A percentile compares a stretch with the other conserved stretches of the same genome.
Conservation (phyloP, 495 filamentous ascomycete genomes). For the Pyronema domesticum region DNA sequence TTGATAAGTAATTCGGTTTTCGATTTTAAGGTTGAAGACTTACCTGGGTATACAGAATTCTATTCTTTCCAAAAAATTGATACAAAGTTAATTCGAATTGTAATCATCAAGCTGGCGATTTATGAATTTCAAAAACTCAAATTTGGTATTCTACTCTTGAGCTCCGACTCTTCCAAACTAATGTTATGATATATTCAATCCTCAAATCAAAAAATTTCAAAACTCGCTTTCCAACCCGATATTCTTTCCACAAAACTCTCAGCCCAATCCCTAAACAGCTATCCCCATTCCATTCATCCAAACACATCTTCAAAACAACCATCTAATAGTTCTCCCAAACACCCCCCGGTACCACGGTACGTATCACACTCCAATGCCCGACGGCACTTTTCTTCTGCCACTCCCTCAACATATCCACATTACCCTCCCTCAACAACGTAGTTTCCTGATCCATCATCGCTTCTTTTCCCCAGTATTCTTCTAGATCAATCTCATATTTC, state of each 20-base stretch:
- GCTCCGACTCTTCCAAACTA: no score
- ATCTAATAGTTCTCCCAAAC: slow-evolving; percentile 79
- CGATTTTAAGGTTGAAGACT: no score
- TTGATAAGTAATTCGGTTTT: no score
- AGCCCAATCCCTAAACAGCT: background rate
- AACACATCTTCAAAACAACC: background rate
- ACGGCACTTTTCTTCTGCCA: slow-evolving; percentile 58
- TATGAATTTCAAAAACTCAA: no score
- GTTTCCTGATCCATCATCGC: slow-evolving; percentile 19
- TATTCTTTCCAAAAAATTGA: no score
- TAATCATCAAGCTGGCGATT: no score
- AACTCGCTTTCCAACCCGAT: background rate
- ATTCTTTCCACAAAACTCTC: background rate
- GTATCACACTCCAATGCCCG: slow-evolving; percentile 83
- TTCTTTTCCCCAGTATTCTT: slow-evolving; percentile 26
- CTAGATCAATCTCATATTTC: slow-evolving; percentile 47
- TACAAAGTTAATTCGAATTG: no score
- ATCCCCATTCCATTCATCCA: background rate
- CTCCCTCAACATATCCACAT: slow-evolving; percentile 41
- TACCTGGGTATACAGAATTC: no score
- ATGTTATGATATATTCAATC: no score
- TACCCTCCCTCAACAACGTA: slow-evolving; percentile 35
- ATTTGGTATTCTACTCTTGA: no score
- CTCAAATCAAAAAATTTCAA: no score
- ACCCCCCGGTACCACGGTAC: slow-evolving; percentile 53